Base-by-base conservation (phyloP, 2,329 filamentous ascomycete genomes). In the Sporothrix brasiliensis region DNA sequence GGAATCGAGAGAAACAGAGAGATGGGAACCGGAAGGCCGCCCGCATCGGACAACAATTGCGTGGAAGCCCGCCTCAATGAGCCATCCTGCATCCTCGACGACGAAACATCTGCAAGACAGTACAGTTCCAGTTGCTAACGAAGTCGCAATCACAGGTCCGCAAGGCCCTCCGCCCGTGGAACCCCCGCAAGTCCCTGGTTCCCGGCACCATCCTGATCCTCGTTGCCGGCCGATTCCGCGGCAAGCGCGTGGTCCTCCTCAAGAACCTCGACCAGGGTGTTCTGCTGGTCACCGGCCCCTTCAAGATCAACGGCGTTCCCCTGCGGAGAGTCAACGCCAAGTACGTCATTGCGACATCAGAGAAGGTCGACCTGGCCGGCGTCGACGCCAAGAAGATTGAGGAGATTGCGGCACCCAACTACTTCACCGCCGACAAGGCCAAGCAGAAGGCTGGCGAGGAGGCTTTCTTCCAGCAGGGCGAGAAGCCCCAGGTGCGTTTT, bases 231-330 rank as follows among this genome's bases (percentile, higher is more conserved):
- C 95, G 95, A 81, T 99, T 98, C 93, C 94, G 95, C 80, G 95
- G 95, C 89, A 99, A 99, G 93, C 95, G 95, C 83, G 95, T 99
- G 80, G 88, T 99, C 81, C 93, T 98, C 86, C 92, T 99, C 83
- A 98, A 98, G 91, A 89, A 91, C 85, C 94, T 99, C 81, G 88
- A 92, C 81, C 93, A 97, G 87, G 95, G 95, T 86, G 93, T 97
- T 77, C 93, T 99, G 83, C 93, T 99, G 83, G 93, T 99, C 80
- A 99, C 95, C 82, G 95, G 95, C 80, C 95, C 95, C 82, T 99
- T 98, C 92, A 99, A 98, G 91, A 91, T 99, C 87, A 99, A 99
- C 88, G 95, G 95, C 84, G 95, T 99, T 77, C 95, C 95, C 78
- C 91, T 99, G 81, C 91, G 95, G 86, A 90, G 92, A 83, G 92